Evolutionary conservation across 345 rosid genomes (phyloP).

Genomic region (Eucalyptus virginea): DNA sequence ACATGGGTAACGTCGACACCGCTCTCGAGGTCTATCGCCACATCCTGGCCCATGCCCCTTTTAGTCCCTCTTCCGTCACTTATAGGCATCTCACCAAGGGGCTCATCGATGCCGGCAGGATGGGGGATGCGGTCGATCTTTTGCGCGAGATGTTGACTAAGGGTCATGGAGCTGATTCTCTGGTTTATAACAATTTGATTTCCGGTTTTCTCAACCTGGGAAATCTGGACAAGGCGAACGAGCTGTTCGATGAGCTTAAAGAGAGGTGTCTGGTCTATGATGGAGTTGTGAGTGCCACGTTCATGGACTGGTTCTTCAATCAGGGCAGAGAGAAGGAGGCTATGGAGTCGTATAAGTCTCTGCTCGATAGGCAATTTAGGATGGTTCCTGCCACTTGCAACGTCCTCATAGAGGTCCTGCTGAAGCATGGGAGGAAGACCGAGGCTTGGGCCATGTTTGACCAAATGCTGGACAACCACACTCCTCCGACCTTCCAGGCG

Average conservation of each 20-base stretch:
- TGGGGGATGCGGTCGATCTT: slow-evolving; percentile 67
- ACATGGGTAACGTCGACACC: slow-evolving; percentile 64
- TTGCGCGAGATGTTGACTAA: slow-evolving; percentile 80
- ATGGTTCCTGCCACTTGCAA: slow-evolving; percentile 84
- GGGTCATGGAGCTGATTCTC: slow-evolving; percentile 93
- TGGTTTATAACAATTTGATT: slow-evolving; percentile 75
- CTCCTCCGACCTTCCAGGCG: slow-evolving; percentile 66
- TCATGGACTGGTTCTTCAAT: slow-evolving; percentile 95
- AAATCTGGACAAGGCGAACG: slow-evolving; percentile 74
- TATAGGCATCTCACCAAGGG: slow-evolving; percentile 95
- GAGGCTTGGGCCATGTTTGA: slow-evolving; percentile 70
- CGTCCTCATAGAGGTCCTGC: slow-evolving; percentile 68
- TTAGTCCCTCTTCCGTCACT: slow-evolving; percentile 72
- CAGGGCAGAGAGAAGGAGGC: slow-evolving; percentile 81
- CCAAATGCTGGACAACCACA: slow-evolving; percentile 84
- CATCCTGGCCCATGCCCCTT: slow-evolving; percentile 66
- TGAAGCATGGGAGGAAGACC: slow-evolving; percentile 50
- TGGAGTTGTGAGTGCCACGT: slow-evolving; percentile 76
- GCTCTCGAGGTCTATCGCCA: slow-evolving; percentile 58
- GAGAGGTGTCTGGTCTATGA: slow-evolving; percentile 79
- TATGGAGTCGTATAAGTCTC: slow-evolving; percentile 68
- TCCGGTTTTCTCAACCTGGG: slow-evolving; percentile 67
- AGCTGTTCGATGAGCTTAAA: slow-evolving; percentile 79
- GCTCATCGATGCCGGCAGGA: slow-evolving; percentile 63
- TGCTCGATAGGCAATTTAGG: slow-evolving; percentile 66